Base-by-base conservation (phyloP, 2,329 filamentous ascomycete genomes). In the Aspergillus sp. region DNA sequence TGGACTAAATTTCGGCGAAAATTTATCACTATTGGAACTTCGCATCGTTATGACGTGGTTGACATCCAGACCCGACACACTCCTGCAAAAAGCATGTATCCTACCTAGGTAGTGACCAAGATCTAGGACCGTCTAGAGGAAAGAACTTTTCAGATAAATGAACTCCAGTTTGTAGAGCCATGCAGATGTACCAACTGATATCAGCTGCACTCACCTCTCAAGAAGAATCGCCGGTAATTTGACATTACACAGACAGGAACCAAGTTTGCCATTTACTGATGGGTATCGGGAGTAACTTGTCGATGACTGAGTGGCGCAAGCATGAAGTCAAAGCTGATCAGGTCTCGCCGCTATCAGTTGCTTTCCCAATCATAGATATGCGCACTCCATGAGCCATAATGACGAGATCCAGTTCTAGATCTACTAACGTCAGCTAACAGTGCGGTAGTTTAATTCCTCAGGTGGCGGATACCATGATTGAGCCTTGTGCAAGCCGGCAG, bases 281-380 rank as follows among this genome's bases (percentile, higher is more conserved):
- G 27, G 11, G 9, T 11, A 30, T 40, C 37, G 40, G 11, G n/a
- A 20, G 39, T 44, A 13, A 46, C 20, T 30, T 8, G 22, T 27
- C 24, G 20, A 48, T 37, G 37, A 47, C 8, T 15, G 33, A 37
- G 56, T 61, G 58, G 60, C 51, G 58, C 53, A 61, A 53, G 15
- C 4, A 60, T 58, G 56, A 61, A 59, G 60, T 62, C 60, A 62
- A 47, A 46, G 12, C n/a, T 3, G 34, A n/a, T 37, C 13, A 30
- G 34, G 5, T 6, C 13, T 37, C 34, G 34, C 34, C 34, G 13
- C 15, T 37, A 37, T n/a, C 34, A 24, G 13, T 44, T 44, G 17
- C 27, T 44, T 8, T 42, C n/a, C 37, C 37, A 27, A 13, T 27
- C 27, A 20, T 20, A 19, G 20, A 19, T 19, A 42, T 2, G 12